Evolutionary conservation across 139 green algal species (phyloP), one percentile per base, ranked within the genome.

Genomic region (Closterium sp.): DNA sequence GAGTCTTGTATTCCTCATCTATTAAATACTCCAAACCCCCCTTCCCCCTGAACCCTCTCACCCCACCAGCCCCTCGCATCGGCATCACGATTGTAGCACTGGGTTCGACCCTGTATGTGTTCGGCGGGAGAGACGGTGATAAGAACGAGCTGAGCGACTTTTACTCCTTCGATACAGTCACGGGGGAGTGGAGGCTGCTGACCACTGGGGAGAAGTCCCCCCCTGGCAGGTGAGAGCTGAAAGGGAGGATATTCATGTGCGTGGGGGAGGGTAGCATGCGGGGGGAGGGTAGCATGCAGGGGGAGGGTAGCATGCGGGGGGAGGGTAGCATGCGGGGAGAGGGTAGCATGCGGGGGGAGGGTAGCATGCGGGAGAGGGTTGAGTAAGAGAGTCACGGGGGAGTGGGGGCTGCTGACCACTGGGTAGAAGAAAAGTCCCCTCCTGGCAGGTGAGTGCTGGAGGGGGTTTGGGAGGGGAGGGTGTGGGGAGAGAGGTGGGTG

Each of bases 121-220:
- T 91, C 42, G 88, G 88, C 24, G 88, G 88, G n/a, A 17, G 88
- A 11, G 42, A 91, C 32, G 88, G 10, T 30, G 88, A 86, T 27
- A 30, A 91, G 24, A 86, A 30, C 84, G 88, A 91, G 88, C 88
- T 91, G 27, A 38, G 24, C 45, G 24, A 91, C 10, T 28, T 86
- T 22, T 91, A 91, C 27, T 31, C 88, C 30, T 91, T 91, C 88
- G 30, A 91, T 31, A 91, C 88, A 86, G 88, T 28, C 42, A 86
- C 31, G 24, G 31, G 31, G 21, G n/a, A 30, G n/a, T 91, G 88
- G 88, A 24, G 27, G 88, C 87, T 90, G 31, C 87, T 90, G 30
- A 31, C 87, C 27, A 29, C 28, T 22, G 28, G 30, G 6, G 87
- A 45, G 6, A 31, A 31, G 2, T 34, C 87, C 31, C 87, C 87